Base-by-base conservation (phyloP, 2,329 filamentous ascomycete species). In the Aspergillus udagawae region DNA sequence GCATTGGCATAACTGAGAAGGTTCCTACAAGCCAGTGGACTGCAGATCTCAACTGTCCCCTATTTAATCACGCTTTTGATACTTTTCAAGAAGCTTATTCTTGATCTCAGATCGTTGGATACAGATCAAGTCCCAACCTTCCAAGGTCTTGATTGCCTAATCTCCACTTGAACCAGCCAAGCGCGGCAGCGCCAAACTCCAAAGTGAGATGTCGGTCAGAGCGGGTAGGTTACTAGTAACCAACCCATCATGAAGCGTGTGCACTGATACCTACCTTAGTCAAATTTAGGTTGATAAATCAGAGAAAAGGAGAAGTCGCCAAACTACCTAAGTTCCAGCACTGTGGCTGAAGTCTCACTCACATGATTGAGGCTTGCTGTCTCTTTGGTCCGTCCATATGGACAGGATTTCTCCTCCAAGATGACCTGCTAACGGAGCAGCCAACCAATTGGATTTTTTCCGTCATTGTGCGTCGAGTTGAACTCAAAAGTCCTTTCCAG, bases 361-460 rank as follows among this genome's bases (percentile, higher is more conserved):
- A 53, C 41, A 28, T 53, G 51, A 53, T 44, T 53, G 25, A 27
- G 55, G 52, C 55, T 55, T 55, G 54, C 57, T 54, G 42, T 49
- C 27, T 48, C 44, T 52, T 58, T 54, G 32, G 25, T 42, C 41
- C 44, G 32, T 29, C 25, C 49, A 28, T 60, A 38, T 49, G 27
- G 48, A 51, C 29, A 47, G 50, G 51, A 41, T 38, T 55, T 44
- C 53, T 23, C n/a, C 20, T 21, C 42, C 21, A 45, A 20, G 42
- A 45, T 23, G 42, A 45, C 20, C 38, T 49, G 41, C 32, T 27
- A 42, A 45, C 47, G 51, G 21, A 45, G n/a, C 10, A 32, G 47
- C 25, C 28, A 44, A 47, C 50, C 58, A 53, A 58, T 58, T 60
- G 56, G 56, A 48, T 35, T n/a, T 47, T 21, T 55, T 35, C 53